Percentiles rank a stretch among this genome's conserved stretches.
Evolutionary conservation across 441 rosid species (phyloP).

Genomic region (Corymbia calophylla): DNA sequence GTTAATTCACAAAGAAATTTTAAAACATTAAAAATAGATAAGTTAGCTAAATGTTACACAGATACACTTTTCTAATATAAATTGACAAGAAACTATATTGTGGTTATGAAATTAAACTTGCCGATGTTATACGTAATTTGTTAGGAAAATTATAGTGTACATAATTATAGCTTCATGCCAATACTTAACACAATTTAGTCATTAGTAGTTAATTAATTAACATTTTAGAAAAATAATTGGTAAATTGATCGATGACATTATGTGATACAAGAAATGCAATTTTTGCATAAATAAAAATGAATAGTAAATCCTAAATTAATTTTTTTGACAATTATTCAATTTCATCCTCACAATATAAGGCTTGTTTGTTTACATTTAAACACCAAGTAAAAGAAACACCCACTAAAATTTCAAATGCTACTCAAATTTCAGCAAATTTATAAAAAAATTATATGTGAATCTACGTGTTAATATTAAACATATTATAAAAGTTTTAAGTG

Average conservation of each 20-base stretch:
- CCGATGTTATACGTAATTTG: not conserved
- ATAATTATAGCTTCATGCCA: not conserved
- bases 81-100: not conserved
- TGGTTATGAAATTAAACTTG: not conserved
- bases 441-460: not conserved
- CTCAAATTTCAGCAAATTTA: not conserved
- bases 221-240: not conserved
- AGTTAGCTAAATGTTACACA: not conserved
- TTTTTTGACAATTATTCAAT: not conserved
- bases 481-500: not conserved
- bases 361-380: not conserved
- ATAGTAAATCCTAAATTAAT: not conserved
- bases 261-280: not conserved
- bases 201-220: not conserved
- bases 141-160: not conserved
- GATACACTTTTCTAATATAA: not conserved
- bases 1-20: not conserved
- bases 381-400: not conserved
- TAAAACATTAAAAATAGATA: not conserved
- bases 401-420: not conserved
- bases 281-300: not conserved
- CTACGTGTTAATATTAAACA: fast-evolving
- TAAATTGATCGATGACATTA: not conserved
- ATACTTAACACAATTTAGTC: not conserved
- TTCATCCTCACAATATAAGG: not conserved